Base-by-base conservation (phyloP, 2,329 filamentous ascomycete species). In the Diplodia sapinea region DNA sequence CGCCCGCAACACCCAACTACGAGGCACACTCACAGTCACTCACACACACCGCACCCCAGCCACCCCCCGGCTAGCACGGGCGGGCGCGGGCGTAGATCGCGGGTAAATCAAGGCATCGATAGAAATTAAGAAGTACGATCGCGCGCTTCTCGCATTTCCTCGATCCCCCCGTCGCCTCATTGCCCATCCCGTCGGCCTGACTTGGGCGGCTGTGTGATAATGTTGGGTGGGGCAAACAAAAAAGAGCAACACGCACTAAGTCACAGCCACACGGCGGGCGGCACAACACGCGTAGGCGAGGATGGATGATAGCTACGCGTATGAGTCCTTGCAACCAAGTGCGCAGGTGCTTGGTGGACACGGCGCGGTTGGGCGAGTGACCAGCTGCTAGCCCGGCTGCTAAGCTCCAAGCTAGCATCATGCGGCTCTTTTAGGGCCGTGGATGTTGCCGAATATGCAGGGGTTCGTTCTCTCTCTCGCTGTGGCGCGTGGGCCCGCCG, bases 361-460 rank as follows among this genome's bases (percentile, higher is more conserved):
- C 43, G 6, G 15, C 17, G 40, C 40, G 40, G 7, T 47, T n/a
- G 43, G 6, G 43, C 43, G 31, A 56, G 54, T 56, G 54, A 56
- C 54, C 54, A 11, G 29, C 26, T 9, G 17, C 26, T 31, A 33
- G 52, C 51, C 17, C 9, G 7, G 33, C 11, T 36, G 33, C 33
- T 47, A 47, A 47, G n/a, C 17, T 12, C 7, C 7, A 8, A 47
- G 23, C 17, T 20, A 51, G 52, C 40, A 59, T 59, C 55, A 59
- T 59, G 55, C 55, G 55, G 55, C 55, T 59, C 55, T 59, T 43
- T 40, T 43, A 26, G 11, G 20, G 36, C 17, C 13, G n/a, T 33
- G 54, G 31, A 43, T 43, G 55, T 23, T n/a, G 17, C 54, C 31
- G 31, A 17, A 56, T 20, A 47, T 47, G 43, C 43, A 47, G 54